Percentiles rank a stretch among this genome's conserved stretches.
These are phyloP conservation scores for Phlegmacium glaucopus DNA, from an alignment of 768 basidiomycete species.

Conservation along the genomic window DNA sequence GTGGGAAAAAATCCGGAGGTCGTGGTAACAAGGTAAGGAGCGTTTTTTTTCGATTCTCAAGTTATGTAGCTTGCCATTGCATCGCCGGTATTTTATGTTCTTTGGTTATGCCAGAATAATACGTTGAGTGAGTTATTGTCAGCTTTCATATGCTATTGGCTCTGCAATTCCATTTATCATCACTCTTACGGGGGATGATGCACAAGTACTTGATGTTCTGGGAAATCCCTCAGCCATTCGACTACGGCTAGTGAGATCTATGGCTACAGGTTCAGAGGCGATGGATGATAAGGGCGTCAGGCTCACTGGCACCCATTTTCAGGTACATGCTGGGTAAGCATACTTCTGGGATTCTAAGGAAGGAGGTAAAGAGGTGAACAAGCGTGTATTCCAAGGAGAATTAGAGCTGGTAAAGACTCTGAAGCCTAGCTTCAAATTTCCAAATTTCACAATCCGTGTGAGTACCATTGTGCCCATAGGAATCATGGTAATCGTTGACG, in stretches of 20 bases:
- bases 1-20: too few relatives aligned
- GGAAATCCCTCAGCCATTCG: constrained; percentile 35
- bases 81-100: constrained; percentile 28
- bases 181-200: constrained; percentile 41
- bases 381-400: constrained; percentile 46
- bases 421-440: constrained; percentile 40
- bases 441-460: constrained; percentile 45
- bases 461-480: constrained; percentile 14
- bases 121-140: background rate
- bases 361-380: constrained; percentile 28
- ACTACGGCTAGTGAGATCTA: constrained; percentile 42
- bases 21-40: too few relatives aligned
- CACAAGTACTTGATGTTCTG: constrained; percentile 48
- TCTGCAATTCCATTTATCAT: constrained; percentile 48
- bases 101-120: constrained; percentile 20
- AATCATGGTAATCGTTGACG: background rate
- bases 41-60: background rate
- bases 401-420: constrained; percentile 41
- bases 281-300: constrained; percentile 34
- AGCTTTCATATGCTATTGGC: constrained; percentile 52
- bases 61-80: constrained; percentile 44
- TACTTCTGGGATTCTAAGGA: constrained; percentile 50
- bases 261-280: constrained; percentile 47
- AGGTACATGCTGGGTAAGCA: constrained; percentile 36
- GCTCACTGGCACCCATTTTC: constrained; percentile 46